Evolutionary conservation across 169 alveolate species (phyloP), one percentile per base, ranked within the genome.

Genomic region (Eimeria tenella): DNA sequence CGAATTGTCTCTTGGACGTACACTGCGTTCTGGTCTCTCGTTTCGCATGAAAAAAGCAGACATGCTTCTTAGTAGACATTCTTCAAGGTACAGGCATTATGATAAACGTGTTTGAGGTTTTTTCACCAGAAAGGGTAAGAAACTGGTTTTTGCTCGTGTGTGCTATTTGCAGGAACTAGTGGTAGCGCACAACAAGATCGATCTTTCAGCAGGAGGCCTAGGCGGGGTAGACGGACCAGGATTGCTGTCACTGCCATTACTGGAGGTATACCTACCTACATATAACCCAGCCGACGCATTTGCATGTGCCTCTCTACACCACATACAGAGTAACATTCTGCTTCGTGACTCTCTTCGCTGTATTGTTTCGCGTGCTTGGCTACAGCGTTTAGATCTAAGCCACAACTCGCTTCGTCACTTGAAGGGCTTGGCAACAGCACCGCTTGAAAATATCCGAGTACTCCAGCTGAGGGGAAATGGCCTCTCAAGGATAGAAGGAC

Each of bases 321-420:
- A 31, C 4, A 31, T 31, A 31, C 42, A 31, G 42, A 31, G 42
- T 31, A 31, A 31, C 42, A 2, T 31, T 31, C 42, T 31, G 42
- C 42, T 31, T 31, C 42, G 42, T 31, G 42, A 31, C 42, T 8
- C 52, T 60, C 21, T 55, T 0, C 56, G 71, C 55, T 0, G 17
- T 3, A 50, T 86, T 65, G 23, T 52, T 52, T 25, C 52, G 31
- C 21, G 7, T 31, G 56, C 4, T 19, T 52, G 50, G 19, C 17
- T 68, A 62, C 92, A 91, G 95, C 84, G 86, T 17, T 86, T 91
- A 50, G 95, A 91, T 11, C 87, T 91, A 4, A 91, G 95, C 82
- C 81, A 23, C 31, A 91, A 91, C 77, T 81, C 73, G 42, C 75
- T 91, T 4, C 52, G 86, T 19, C 52, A 71, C 25, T 49, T 62